Conservation (phyloP, 495 filamentous ascomycete genomes). For the Delitschia confertaspora region DNA sequence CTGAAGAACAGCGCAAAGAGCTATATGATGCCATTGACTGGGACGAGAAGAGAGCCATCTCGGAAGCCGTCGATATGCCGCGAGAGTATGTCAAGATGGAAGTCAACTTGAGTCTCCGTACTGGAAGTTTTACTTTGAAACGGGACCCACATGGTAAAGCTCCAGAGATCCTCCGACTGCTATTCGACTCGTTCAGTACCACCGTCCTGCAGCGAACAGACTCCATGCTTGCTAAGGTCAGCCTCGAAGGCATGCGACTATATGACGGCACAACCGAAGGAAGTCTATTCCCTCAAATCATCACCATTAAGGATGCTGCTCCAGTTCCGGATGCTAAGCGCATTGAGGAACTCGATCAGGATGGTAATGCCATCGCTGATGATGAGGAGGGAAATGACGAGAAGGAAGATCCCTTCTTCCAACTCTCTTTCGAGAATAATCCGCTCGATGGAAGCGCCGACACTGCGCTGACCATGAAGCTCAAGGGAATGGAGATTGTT, state of each 20-base stretch:
- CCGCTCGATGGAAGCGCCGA: slow-evolving; percentile 88
- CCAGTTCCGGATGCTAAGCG: slow-evolving; percentile 41
- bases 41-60: slow-evolving; percentile 87
- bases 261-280: slow-evolving; percentile 92
- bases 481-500: slow-evolving; percentile 92
- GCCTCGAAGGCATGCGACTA: slow-evolving; percentile 83
- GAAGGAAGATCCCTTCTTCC: slow-evolving; percentile 73
- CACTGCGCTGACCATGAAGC: slow-evolving; percentile 75
- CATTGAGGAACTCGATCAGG: slow-evolving; percentile 54
- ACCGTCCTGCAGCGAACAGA: slow-evolving; percentile 81
- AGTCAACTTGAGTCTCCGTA: slow-evolving; percentile 77
- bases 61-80: slow-evolving; percentile 79
- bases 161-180: slow-evolving; percentile 73
- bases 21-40: slow-evolving; percentile 96
- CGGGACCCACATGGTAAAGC: slow-evolving; percentile 72
- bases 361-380: slow-evolving; percentile 31
- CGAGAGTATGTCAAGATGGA: slow-evolving; percentile 87
- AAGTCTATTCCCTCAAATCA: slow-evolving; percentile 85
- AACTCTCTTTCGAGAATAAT: slow-evolving; percentile 86
- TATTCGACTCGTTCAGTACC: slow-evolving; percentile 89
- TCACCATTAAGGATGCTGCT: slow-evolving; percentile 81
- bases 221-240: slow-evolving; percentile 77
- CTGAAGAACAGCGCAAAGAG: slow-evolving; percentile 90
- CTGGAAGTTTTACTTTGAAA: slow-evolving; percentile 87
- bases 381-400: slow-evolving; percentile 34